Conservation (phyloP, 2,329 filamentous ascomycete species). For the Teratosphaeria destructans region DNA sequence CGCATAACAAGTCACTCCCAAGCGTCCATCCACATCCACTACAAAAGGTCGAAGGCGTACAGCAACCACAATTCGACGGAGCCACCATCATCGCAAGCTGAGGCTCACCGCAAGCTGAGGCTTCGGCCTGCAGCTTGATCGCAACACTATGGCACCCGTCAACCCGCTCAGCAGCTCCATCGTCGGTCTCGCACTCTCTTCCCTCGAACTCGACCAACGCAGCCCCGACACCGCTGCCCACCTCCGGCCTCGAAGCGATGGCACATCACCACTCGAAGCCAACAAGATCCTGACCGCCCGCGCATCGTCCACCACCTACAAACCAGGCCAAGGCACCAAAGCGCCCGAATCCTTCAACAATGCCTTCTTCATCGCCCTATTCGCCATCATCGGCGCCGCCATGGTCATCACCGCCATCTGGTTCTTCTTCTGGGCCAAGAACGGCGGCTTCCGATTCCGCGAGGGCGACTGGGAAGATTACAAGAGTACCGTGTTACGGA, state of each 20-base stretch:
- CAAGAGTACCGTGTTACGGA: conserved; percentile 83
- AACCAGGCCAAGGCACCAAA: conserved; percentile 24
- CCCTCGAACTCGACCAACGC: conserved; percentile 20
- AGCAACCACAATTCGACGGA: background rate
- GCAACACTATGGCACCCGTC: background rate
- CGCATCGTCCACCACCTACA: background rate
- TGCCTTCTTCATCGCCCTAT: conserved; percentile 66
- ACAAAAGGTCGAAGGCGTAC: background rate
- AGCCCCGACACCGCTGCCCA: background rate
- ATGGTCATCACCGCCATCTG: conserved; percentile 72
- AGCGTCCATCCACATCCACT: background rate
- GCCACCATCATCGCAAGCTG: conserved; percentile 4
- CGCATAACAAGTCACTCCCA: background rate
- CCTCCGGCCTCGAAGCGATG: background rate
- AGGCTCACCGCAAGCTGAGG: conserved; percentile 18
- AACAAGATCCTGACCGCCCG: background rate
- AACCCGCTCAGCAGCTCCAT: conserved; percentile 8
- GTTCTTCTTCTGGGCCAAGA: conserved; percentile 99
- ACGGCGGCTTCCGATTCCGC: conserved; percentile 82
- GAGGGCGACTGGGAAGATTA: conserved; percentile 95
- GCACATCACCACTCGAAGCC: background rate
- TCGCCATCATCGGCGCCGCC: conserved; percentile 68
- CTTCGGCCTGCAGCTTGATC: conserved; percentile 20
- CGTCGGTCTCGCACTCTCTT: conserved; percentile 19
- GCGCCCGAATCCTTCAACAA: conserved; percentile 34